Conservation (phyloP, 139 green algal species). For the Chlamydomonas applanata region DNA sequence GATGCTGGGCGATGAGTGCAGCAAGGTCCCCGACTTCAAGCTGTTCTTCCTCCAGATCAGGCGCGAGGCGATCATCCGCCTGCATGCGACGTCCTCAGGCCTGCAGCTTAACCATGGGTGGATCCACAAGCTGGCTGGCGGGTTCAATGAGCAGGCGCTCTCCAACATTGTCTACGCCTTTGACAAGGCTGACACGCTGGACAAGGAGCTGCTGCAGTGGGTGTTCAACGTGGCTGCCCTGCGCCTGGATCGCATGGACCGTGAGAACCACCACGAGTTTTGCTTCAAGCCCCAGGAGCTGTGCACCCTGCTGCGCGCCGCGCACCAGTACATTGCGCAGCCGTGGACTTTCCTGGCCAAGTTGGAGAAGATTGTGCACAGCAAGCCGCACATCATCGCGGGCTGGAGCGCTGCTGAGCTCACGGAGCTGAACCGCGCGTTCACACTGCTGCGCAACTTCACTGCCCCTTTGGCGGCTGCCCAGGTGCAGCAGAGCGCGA, state of each 20-base stretch:
- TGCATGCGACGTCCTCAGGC: constrained; percentile 36
- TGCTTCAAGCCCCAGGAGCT: constrained; percentile 37
- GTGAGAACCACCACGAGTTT: not conserved
- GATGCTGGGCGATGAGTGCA: constrained; percentile 41
- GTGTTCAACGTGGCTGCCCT: constrained; percentile 49
- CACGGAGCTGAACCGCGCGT: constrained; percentile 29
- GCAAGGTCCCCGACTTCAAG: constrained; percentile 26
- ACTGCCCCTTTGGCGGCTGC: not conserved
- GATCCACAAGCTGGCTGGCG: constrained; percentile 27
- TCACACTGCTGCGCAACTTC: constrained; percentile 25
- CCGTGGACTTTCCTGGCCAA: constrained; percentile 29
- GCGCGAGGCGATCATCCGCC: constrained; percentile 29
- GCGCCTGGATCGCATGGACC: constrained; percentile 32
- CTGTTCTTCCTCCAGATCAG: constrained; percentile 43
- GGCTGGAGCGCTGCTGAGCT: constrained; percentile 26
- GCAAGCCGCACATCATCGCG: constrained; percentile 25
- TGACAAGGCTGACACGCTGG: constrained; percentile 48
- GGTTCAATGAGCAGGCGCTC: constrained; percentile 65
- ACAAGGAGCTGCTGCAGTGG: constrained; percentile 46
- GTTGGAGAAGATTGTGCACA: constrained; percentile 27
- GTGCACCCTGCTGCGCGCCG: constrained; percentile 34
- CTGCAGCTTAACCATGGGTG: constrained; percentile 33
- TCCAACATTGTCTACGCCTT: constrained; percentile 58
- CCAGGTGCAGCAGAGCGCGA: no score
- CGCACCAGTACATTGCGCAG: constrained; percentile 27